Conservation (phyloP, 2,329 filamentous ascomycete genomes). For the Chalaropsis ovoidea region DNA sequence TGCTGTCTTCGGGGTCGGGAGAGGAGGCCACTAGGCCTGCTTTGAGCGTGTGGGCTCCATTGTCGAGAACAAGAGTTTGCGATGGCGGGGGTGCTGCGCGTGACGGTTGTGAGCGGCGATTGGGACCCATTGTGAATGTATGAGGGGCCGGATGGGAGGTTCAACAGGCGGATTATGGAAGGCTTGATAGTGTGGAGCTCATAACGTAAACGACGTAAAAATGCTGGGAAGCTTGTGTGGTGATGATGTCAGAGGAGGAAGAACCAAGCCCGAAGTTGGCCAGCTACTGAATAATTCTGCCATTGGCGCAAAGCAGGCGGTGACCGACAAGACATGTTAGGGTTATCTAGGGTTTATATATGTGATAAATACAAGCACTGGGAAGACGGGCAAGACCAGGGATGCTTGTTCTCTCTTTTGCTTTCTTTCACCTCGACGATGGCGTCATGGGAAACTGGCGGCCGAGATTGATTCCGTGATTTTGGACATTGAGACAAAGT, state of each 20-base stretch:
- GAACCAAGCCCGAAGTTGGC: no score
- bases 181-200: background rate
- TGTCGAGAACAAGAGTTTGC: conserved; percentile 79
- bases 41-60: conserved; percentile 85
- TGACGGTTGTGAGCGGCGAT: conserved; percentile 44
- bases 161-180: background rate
- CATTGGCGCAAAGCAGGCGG: background rate
- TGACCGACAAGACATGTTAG: background rate
- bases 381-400: no score
- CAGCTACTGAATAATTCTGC: background rate
- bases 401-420: no score
- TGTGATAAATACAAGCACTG: no score
- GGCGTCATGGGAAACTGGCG: background rate
- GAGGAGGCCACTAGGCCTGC: conserved; percentile 58
- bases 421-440: background rate
- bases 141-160: background rate
- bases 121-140: conserved; percentile 35
- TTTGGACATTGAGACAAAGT: background rate
- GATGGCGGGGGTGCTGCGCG: conserved; percentile 45
- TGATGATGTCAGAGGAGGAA: background rate
- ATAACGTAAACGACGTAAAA: background rate
- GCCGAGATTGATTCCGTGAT: background rate
- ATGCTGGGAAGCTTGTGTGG: background rate
- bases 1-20: conserved; percentile 35
- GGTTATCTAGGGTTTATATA: background rate